Conservation (phyloP, 1,284 basidiomycete genomes). For the Rhodotorula sp. region DNA sequence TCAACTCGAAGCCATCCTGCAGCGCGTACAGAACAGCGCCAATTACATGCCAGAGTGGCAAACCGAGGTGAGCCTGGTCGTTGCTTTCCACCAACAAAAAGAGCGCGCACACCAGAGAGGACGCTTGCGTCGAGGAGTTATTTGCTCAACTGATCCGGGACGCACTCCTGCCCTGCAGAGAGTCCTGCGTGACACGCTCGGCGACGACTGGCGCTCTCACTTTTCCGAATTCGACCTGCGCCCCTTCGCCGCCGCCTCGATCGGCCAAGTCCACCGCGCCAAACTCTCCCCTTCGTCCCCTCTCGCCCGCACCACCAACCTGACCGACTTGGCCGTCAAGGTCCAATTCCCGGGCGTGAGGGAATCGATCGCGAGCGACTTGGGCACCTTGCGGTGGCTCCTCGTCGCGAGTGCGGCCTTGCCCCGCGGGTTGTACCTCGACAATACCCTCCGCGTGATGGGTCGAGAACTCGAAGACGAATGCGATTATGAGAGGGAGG, state of each 20-base stretch:
- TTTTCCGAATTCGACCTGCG: conserved; percentile 79
- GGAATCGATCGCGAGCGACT: conserved; percentile 80
- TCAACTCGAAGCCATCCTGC: conserved; percentile 83
- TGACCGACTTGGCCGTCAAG: conserved; percentile 75
- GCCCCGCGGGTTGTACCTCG: conserved; percentile 84
- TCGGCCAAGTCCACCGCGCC: conserved; percentile 91
- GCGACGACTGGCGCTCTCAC: conserved; percentile 67
- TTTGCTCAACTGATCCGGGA: background rate
- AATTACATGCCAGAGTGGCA: conserved; percentile 99
- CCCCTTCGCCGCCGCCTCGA: conserved; percentile 94
- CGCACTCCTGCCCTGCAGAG: conserved; percentile 50
- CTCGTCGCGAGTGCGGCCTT: conserved; percentile 76
- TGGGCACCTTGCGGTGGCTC: conserved; percentile 81
- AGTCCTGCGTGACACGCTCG: conserved; percentile 74
- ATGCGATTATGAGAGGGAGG: conserved; percentile 90
- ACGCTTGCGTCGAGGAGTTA: no score
- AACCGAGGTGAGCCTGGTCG: conserved; percentile 67
- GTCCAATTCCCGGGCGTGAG: conserved; percentile 93
- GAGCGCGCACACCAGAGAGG: background rate
- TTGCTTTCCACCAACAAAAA: background rate
- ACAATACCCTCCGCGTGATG: conserved; percentile 84
- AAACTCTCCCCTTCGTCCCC: conserved; percentile 55
- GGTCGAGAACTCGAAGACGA: conserved; percentile 90
- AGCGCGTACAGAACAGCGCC: conserved; percentile 88
- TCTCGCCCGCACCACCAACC: conserved; percentile 44